Evolutionary conservation across 2,329 filamentous ascomycete genomes (phyloP).

Genomic region (Xylariaceae sp.): DNA sequence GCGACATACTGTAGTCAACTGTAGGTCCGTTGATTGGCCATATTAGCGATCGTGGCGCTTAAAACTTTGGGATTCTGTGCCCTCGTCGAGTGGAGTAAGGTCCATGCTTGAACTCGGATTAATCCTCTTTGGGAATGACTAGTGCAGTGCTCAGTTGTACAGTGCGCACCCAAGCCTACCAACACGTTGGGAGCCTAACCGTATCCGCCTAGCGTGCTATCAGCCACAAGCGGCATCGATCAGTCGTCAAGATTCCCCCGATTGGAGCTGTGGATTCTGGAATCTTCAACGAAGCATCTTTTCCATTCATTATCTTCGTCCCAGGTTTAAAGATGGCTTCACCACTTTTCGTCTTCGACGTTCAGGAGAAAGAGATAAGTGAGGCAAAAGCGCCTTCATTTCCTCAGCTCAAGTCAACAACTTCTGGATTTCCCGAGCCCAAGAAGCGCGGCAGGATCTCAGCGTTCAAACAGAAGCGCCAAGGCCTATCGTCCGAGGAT

Average conservation of each 20-base stretch:
- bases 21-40: constrained; percentile 4
- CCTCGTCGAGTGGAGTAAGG: constrained; percentile 1
- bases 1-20: constrained; percentile 1
- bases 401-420: constrained; percentile 51
- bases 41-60: constrained; percentile 17
- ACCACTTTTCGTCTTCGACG: constrained; percentile 58
- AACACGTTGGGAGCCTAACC: not conserved
- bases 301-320: not conserved
- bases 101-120: not conserved
- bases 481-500: constrained; percentile 29
- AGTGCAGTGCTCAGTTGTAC: constrained; percentile 2
- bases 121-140: not conserved
- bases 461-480: constrained; percentile 70
- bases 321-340: constrained; percentile 13
- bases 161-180: not conserved
- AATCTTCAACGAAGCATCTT: not conserved
- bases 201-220: not conserved
- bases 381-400: constrained; percentile 58
- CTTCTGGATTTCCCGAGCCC: constrained; percentile 80
- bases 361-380: constrained; percentile 66
- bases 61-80: not conserved
- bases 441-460: constrained; percentile 70
- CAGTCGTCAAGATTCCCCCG: not conserved
- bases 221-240: constrained; percentile 8
- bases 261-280: not conserved